These are phyloP conservation scores for Thalassia testudinum DNA, from an alignment of 116 monocot species.

Conservation along the genomic window DNA sequence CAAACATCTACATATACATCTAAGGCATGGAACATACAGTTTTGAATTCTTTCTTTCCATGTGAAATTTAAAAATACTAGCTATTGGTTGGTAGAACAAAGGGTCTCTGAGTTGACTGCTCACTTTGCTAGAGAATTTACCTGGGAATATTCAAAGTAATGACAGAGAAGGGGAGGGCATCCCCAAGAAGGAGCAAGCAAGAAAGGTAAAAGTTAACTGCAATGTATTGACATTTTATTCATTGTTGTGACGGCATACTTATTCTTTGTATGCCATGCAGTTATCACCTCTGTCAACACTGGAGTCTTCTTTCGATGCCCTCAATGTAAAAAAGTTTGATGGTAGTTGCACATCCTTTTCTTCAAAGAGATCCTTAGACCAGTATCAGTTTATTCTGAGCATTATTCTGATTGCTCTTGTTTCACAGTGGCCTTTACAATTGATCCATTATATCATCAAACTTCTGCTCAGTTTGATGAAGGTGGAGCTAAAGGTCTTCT, in stretches of 20 bases:
- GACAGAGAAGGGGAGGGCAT: slow-evolving; percentile 19
- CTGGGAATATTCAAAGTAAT: slow-evolving; percentile 13
- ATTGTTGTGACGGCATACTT: no score
- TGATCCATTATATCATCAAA: slow-evolving; percentile 99
- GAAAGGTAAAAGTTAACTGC: slow-evolving; percentile 30
- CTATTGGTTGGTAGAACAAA: no score
- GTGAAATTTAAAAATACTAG: no score
- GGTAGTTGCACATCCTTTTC: slow-evolving; percentile 28
- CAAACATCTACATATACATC: no score
- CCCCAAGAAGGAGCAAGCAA: slow-evolving; percentile 45
- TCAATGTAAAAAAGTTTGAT: slow-evolving; percentile 97
- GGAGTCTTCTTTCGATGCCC: slow-evolving; percentile 83
- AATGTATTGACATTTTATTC: no score
- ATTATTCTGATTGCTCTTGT: background rate
- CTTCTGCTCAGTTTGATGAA: slow-evolving; percentile 97
- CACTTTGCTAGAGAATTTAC: slow-evolving; percentile 17
- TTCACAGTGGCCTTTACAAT: slow-evolving; percentile 77
- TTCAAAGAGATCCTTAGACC: background rate
- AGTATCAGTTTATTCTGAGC: background rate
- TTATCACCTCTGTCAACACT: slow-evolving; percentile 76
- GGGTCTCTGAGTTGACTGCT: no score
- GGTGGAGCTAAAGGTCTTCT: slow-evolving; percentile 96
- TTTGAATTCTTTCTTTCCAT: no score
- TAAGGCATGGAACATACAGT: no score
- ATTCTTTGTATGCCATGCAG: slow-evolving; percentile 23